Evolutionary conservation across 768 basidiomycete species (phyloP).

Genomic region (Gloeopeniophorella convolvens): DNA sequence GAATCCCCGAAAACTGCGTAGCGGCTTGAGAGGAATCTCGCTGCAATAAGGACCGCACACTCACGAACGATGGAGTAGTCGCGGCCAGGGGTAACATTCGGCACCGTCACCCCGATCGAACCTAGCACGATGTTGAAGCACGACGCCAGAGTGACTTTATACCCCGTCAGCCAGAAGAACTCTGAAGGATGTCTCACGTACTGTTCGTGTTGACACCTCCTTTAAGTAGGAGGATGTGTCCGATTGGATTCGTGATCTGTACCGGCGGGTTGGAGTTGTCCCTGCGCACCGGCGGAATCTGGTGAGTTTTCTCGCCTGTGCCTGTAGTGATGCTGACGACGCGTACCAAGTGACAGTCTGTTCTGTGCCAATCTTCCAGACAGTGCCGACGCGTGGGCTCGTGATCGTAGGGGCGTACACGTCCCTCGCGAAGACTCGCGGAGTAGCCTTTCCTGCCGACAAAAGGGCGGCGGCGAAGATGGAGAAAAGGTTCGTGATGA

Average conservation of each 20-base stretch:
- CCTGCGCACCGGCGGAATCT: neutral
- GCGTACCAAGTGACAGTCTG: conserved; percentile 30
- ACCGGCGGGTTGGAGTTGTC: neutral
- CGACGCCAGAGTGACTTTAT: neutral
- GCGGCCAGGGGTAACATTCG: neutral
- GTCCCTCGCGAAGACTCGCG: conserved; percentile 15
- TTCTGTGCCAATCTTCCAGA: conserved; percentile 23
- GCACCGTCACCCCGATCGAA: conserved; percentile 6
- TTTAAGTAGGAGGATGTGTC: neutral
- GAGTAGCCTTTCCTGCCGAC: neutral
- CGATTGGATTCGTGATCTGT: conserved; percentile 24
- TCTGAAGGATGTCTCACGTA: no score
- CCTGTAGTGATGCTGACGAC: no score
- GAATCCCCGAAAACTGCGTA: conserved; percentile 32
- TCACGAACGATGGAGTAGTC: conserved; percentile 8
- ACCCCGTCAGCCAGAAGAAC: neutral
- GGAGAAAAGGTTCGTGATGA: neutral
- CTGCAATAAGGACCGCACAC: neutral
- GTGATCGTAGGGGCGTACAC: conserved; percentile 26
- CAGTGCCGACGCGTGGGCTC: conserved; percentile 21
- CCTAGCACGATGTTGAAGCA: conserved; percentile 1
- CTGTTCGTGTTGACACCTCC: neutral
- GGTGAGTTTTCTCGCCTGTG: neutral
- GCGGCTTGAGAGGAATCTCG: neutral
- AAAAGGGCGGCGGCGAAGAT: neutral